Conservation (phyloP, 192 early-diverging fungal genomes). For the Umbelopsis sp. region DNA sequence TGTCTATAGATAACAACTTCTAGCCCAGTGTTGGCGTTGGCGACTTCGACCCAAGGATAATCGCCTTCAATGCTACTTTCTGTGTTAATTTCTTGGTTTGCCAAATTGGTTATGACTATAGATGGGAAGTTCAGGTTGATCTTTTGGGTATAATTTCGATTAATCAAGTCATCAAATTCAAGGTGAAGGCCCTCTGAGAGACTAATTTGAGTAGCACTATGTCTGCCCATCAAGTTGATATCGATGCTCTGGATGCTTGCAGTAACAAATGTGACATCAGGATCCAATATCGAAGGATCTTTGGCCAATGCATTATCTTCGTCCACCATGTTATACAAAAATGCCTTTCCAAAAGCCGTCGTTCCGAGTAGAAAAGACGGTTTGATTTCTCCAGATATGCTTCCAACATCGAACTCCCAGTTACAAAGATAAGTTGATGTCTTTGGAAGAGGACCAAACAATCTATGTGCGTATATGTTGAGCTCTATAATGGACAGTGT, state of each 20-base stretch:
- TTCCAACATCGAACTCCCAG: slow-evolving; percentile 65
- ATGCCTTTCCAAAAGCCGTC: slow-evolving; percentile 53
- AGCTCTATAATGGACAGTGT: slow-evolving; percentile 35
- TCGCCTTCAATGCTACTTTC: slow-evolving; percentile 23
- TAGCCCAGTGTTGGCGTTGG: slow-evolving; percentile 56
- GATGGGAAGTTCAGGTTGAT: slow-evolving; percentile 62
- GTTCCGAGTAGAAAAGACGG: slow-evolving; percentile 61
- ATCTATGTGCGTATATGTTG: slow-evolving; percentile 61
- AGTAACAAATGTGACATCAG: slow-evolving; percentile 68
- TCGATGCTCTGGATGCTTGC: slow-evolving; percentile 56
- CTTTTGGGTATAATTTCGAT: slow-evolving; percentile 55
- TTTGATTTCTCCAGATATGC: slow-evolving; percentile 67
- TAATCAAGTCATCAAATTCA: slow-evolving; percentile 68
- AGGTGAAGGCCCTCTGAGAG: slow-evolving; percentile 63
- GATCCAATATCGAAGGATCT: slow-evolving; percentile 33
- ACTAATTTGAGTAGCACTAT: slow-evolving; percentile 51
- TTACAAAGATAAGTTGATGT: slow-evolving; percentile 68
- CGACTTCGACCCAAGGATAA: slow-evolving; percentile 70
- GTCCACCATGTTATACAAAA: slow-evolving; percentile 67
- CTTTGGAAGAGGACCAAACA: slow-evolving; percentile 72
- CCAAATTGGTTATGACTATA: slow-evolving; percentile 55
- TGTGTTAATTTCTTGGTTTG: slow-evolving; percentile 35
- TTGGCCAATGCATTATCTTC: slow-evolving; percentile 61
- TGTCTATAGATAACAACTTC: slow-evolving; percentile 59
- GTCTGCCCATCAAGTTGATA: slow-evolving; percentile 60